Evolutionary conservation across 1,284 basidiomycete species (phyloP), one percentile per base, ranked within the genome.

Genomic region (Ceratobasidium sp.): DNA sequence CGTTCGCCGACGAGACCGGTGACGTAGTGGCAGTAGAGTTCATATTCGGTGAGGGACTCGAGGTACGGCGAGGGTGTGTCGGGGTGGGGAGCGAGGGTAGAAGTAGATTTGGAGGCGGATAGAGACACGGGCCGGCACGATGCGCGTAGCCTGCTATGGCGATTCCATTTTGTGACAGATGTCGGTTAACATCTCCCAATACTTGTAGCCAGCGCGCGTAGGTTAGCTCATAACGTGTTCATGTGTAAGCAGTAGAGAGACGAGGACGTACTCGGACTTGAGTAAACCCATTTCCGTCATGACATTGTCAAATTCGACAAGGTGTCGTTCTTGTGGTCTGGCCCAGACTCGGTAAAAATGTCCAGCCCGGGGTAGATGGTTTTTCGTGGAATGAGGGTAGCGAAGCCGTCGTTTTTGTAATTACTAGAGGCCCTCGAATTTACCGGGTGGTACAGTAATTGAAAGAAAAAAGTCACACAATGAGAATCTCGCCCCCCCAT

Each of bases 21-120:
- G 80, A 99, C 98, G 84, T 98, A 99, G 86, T 99, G 97, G 84
- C 98, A 99, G 87, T 99, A 99, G 13, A 99, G 89, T 84, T 99
- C 96, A 85, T 97, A 98, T 82, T 98, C 96, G 62, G 90, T 87
- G 80, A 95, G 86, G 12, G 92, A 91, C 77, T 91, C 89, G 78
- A 97, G 88, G 79, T 86, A 86, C 59, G 89, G 87, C 69, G 90
- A 88, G 3, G 91, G 91, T 17, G 90, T 90, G 50, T 64, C 20
- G 20, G 90, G 90, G 46, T 48, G 2, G 70, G 70, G 70, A 3
- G 50, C 15, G 42, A 17, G 44, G 12, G 57, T 48, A 33, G 33
- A 33, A 52, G 28, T 6, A 23, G 69, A 56, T 54, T 57, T 54
- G 44, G 57, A 28, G 9, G 42, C 4, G 23, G 52, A 40, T 62